Conservation (phyloP, 352 stramenopile species). For the Phytophthora tentaculata region DNA sequence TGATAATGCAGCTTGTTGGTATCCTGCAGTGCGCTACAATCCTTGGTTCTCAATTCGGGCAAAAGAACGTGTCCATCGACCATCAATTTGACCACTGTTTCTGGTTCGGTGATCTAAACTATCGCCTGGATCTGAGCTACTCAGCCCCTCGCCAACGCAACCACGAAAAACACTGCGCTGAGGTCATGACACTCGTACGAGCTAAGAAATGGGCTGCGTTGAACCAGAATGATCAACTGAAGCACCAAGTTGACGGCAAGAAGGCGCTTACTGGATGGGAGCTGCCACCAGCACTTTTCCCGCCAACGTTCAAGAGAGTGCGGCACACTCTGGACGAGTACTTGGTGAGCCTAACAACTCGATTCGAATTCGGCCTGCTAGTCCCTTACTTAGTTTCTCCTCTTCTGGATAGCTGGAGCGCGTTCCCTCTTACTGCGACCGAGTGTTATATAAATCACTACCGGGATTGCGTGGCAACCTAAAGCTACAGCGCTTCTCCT, state of each 20-base stretch:
- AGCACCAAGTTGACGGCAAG: conserved; percentile 61
- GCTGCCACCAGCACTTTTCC: conserved; percentile 65
- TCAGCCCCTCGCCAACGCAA: conserved; percentile 45
- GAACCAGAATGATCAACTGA: conserved; percentile 82
- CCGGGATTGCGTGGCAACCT: conserved; percentile 58
- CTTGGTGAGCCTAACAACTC: conserved; percentile 17
- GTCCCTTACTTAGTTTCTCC: neutral
- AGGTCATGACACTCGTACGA: conserved; percentile 64
- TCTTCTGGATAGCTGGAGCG: conserved; percentile 55
- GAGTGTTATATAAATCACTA: conserved; percentile 84
- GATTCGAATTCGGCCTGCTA: neutral
- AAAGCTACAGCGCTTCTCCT: conserved; percentile 63
- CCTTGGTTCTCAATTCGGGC: conserved; percentile 62
- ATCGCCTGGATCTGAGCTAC: conserved; percentile 82
- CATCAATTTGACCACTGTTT: conserved; percentile 89
- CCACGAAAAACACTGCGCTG: conserved; percentile 72
- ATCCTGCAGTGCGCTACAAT: conserved; percentile 73
- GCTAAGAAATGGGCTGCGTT: conserved; percentile 70
- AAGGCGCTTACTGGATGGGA: conserved; percentile 73
- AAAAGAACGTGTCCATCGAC: conserved; percentile 76
- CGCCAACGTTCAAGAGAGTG: conserved; percentile 87
- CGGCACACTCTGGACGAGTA: conserved; percentile 50
- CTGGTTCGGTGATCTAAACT: conserved; percentile 90
- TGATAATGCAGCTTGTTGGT: neutral
- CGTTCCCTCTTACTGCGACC: conserved; percentile 86